Conservation (phyloP, 352 stramenopile genomes). For the Plasmopara halstedii region DNA sequence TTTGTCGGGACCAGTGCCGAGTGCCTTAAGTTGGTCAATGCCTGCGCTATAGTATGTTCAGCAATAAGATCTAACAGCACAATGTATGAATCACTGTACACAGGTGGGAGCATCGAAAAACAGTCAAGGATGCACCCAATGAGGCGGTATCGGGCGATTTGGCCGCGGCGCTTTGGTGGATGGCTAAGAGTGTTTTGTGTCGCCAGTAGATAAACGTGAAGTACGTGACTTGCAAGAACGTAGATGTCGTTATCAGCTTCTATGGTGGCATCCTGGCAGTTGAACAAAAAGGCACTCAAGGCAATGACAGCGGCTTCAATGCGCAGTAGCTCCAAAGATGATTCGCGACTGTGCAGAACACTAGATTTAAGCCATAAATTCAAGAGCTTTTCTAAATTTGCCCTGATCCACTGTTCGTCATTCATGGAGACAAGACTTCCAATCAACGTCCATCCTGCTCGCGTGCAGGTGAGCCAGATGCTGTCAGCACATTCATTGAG, state of each 20-base stretch:
- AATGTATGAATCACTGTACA: slow-evolving; percentile 81
- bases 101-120: slow-evolving; percentile 59
- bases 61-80: slow-evolving; percentile 68
- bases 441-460: slow-evolving; percentile 73
- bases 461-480: slow-evolving; percentile 83
- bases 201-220: slow-evolving; percentile 60
- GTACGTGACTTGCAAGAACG: slow-evolving; percentile 57
- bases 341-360: slow-evolving; percentile 71
- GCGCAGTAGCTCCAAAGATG: slow-evolving; percentile 69
- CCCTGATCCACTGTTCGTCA: slow-evolving; percentile 50
- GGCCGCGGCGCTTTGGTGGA: slow-evolving; percentile 68
- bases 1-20: slow-evolving; percentile 42
- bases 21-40: slow-evolving; percentile 63
- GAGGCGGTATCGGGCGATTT: slow-evolving; percentile 72
- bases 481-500: slow-evolving; percentile 65
- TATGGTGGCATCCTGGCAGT: slow-evolving; percentile 21
- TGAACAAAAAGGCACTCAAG: slow-evolving; percentile 50
- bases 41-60: slow-evolving; percentile 69
- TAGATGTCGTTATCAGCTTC: slow-evolving; percentile 37
- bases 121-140: slow-evolving; percentile 74
- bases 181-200: slow-evolving; percentile 56
- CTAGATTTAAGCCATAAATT: slow-evolving; percentile 73
- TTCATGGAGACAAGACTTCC: slow-evolving; percentile 61
- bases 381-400: slow-evolving; percentile 47
- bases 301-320: slow-evolving; percentile 76